phyloP scores from a whole-genome alignment of 2,329 filamentous ascomycete species.

The Xylaria sp. region DNA sequence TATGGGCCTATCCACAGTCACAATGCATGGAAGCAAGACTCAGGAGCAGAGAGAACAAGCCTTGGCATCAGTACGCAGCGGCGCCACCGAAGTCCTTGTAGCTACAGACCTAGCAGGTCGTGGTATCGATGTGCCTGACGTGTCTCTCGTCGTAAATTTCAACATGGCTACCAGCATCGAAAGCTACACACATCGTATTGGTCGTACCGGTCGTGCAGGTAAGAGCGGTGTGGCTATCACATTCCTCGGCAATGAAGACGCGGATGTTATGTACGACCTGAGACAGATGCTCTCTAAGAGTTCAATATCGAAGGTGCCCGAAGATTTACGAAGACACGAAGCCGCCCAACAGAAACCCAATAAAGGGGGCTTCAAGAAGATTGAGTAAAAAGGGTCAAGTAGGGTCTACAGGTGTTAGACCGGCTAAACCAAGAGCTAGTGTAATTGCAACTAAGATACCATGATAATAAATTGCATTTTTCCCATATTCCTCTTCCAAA shows the following conservation, averaged over 20 bases:
- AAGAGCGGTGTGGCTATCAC: slow-evolving; percentile 97
- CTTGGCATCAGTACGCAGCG: slow-evolving; percentile 83
- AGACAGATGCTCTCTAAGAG: slow-evolving; percentile 97
- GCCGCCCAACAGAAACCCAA: slow-evolving; percentile 85
- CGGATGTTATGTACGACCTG: slow-evolving; percentile 91
- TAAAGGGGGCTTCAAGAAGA: slow-evolving; percentile 50
- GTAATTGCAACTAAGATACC: slow-evolving; percentile 32
- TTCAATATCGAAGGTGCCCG: slow-evolving; percentile 85
- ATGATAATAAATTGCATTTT: slow-evolving; percentile 1
- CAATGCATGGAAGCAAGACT: slow-evolving; percentile 93
- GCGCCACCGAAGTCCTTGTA: slow-evolving; percentile 86
- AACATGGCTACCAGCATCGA: slow-evolving; percentile 97
- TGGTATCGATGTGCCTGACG: slow-evolving; percentile 97
- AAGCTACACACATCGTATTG: slow-evolving; percentile 95
- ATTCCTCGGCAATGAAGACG: slow-evolving; percentile 90
- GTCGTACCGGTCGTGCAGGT: slow-evolving; percentile 95
- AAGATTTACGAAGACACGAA: slow-evolving; percentile 90
- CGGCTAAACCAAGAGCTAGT: neutral
- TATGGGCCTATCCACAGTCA: slow-evolving; percentile 91
- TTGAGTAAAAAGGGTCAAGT: slow-evolving; percentile 39
- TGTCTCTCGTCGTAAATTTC: slow-evolving; percentile 96
- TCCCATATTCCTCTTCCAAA: neutral
- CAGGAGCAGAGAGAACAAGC: slow-evolving; percentile 98
- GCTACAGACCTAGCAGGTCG: slow-evolving; percentile 95
- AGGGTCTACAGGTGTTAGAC: neutral